Conservation (phyloP, 352 stramenopile genomes). For the Phytophthora europaea region DNA sequence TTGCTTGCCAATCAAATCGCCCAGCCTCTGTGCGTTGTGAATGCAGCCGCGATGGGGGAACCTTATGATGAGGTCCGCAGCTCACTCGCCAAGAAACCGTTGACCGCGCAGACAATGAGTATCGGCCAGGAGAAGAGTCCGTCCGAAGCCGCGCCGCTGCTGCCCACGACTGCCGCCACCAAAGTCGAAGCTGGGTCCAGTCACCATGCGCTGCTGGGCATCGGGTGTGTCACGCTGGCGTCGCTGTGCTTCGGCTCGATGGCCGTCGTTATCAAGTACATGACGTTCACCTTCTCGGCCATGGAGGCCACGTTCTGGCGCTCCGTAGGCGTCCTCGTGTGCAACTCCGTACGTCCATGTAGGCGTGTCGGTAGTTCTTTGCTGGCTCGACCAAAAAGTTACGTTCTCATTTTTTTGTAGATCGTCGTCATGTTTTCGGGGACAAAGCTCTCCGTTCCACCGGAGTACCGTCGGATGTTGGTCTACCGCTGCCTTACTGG, state of each 20-base stretch:
- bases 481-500: slow-evolving; percentile 64
- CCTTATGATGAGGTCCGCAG: neutral
- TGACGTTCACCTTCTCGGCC: slow-evolving; percentile 65
- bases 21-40: neutral
- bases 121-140: neutral
- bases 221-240: slow-evolving; percentile 65
- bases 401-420: no score
- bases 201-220: slow-evolving; percentile 61
- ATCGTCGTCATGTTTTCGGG: slow-evolving; percentile 6
- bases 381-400: no score
- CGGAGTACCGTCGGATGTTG: slow-evolving; percentile 56
- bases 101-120: neutral
- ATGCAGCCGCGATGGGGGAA: neutral
- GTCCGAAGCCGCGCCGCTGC: slow-evolving; percentile 15
- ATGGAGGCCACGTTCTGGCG: slow-evolving; percentile 85
- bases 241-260: slow-evolving; percentile 83
- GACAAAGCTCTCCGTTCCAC: slow-evolving; percentile 51
- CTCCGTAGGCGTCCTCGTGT: slow-evolving; percentile 52
- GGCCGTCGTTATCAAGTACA: slow-evolving; percentile 79
- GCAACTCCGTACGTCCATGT: slow-evolving; percentile 59
- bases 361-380: neutral
- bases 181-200: slow-evolving; percentile 17
- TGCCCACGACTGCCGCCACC: slow-evolving; percentile 6
- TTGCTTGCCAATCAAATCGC: slow-evolving; percentile 24
- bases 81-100: slow-evolving; percentile 4